Conservation (phyloP, 257 asterid species). For the Scutellaria galericulata region DNA sequence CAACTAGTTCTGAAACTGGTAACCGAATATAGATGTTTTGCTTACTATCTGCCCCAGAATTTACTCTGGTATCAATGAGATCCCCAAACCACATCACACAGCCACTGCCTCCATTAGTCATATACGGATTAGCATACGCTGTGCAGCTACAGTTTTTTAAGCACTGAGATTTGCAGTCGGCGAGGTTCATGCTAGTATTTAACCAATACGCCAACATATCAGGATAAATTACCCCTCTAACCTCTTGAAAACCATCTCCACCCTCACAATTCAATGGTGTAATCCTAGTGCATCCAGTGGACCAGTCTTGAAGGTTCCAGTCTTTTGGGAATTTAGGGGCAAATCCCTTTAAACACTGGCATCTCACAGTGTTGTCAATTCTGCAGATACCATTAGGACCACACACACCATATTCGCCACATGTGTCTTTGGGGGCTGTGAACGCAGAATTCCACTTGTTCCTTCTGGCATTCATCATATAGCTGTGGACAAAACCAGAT, state of each 20-base stretch:
- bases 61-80: no score
- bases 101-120: no score
- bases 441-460: conserved; percentile 26
- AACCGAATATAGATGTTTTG: no score
- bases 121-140: no score
- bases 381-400: conserved; percentile 38
- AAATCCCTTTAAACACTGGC: conserved; percentile 30
- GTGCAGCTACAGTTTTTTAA: no score
- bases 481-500: conserved; percentile 12
- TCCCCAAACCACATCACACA: no score
- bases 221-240: conserved; percentile 30
- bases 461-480: conserved; percentile 22
- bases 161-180: no score
- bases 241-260: conserved; percentile 35
- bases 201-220: conserved; percentile 29
- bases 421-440: not conserved
- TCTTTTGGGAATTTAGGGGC: not conserved
- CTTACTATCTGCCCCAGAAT: no score
- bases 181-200: conserved; percentile 29
- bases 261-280: conserved; percentile 20
- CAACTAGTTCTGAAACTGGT: no score
- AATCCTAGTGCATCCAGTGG: conserved; percentile 34
- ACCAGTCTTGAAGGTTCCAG: conserved; percentile 35
- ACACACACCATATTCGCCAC: conserved; percentile 36
- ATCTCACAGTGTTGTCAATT: conserved; percentile 2